These are phyloP conservation scores for Podospora pseudopauciseta DNA, from an alignment of 495 filamentous ascomycete genomes.

Conservation along the genomic window DNA sequence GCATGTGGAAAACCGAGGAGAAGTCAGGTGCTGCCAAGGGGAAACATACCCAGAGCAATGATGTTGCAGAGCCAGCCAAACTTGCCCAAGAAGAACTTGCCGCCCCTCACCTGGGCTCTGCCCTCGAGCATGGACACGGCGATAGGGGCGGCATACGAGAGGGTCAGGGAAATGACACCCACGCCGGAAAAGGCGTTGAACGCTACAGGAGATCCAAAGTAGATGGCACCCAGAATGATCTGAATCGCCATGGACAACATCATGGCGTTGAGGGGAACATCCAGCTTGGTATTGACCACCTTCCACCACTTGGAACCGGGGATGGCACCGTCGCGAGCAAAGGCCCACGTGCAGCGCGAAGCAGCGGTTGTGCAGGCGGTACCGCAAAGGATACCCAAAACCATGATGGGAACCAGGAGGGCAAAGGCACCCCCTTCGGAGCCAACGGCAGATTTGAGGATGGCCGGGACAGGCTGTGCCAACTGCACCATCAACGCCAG, in stretches of 20 bases:
- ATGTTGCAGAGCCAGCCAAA: conserved; percentile 56
- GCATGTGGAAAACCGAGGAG: neutral
- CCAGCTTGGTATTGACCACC: conserved; percentile 42
- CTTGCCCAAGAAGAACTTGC: conserved; percentile 53
- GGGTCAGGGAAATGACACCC: conserved; percentile 57
- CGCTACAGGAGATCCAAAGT: conserved; percentile 50
- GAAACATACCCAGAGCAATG: conserved; percentile 50
- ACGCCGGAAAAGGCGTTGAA: conserved; percentile 62
- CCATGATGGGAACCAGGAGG: conserved; percentile 47
- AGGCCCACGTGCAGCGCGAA: conserved; percentile 58
- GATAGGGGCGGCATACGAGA: conserved; percentile 58
- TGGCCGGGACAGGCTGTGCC: conserved; percentile 44
- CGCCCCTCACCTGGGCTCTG: conserved; percentile 49
- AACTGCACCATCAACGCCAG: conserved; percentile 42
- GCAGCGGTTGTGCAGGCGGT: conserved; percentile 60
- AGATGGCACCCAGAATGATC: conserved; percentile 47
- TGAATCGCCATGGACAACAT: conserved; percentile 48
- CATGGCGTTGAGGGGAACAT: conserved; percentile 51
- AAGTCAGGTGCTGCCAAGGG: conserved; percentile 5
- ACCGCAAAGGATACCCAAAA: conserved; percentile 55
- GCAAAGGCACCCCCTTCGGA: conserved; percentile 45
- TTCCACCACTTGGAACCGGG: conserved; percentile 55
- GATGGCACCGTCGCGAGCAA: conserved; percentile 55
- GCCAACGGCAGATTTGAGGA: conserved; percentile 46
- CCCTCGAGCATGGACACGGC: conserved; percentile 50